Base-by-base conservation (phyloP, 148 eudicot species). In the Vaccinium vitisidaea region DNA sequence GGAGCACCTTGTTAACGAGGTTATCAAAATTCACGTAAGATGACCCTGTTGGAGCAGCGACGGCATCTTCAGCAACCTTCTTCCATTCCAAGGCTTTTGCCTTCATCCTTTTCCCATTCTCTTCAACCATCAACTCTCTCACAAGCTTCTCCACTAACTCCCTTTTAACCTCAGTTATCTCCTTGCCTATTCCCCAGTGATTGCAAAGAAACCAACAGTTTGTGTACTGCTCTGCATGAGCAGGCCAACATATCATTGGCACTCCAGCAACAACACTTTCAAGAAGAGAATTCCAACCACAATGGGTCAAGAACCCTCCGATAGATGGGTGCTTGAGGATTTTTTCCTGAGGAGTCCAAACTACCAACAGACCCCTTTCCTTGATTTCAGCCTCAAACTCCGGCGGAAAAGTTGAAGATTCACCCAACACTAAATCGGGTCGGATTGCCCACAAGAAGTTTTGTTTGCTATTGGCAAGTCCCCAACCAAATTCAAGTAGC, bases 301-400 rank as follows among this genome's bases (percentile, higher is more conserved):
- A 83, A 16, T 90, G 92, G 1, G 90, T 90, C 56, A 90, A 84
- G 78, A 88, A 90, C 67, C 80, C 92, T 18, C 89, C 89, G 2
- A 90, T 21, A 0, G 92, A 85, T 0, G 87, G 80, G 67, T 90
- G 92, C 4, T 39, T 23, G 8, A 90, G 73, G 1, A 88, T 90
- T 14, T 78, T 39, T 11, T 82, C 87, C 55, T 89, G 87, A 8
- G 89, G 88, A 75, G 92, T 85, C 92, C 93, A 91, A 67, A 85
- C 80, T 3, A 87, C 75, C 6, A 89, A 10, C 4, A 91, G 43
- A 0, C 93, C 90, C 50, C 90, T 77, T 0, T 75, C 92, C 11
- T 69, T 83, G 0, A 88, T 88, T 58, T 86, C 84, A 1, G 67
- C 77, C 32, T 80, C 6, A 59, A 90, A 86, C 77, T 90, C 90